phyloP scores from a whole-genome alignment of 2,329 filamentous ascomycete genomes.

The Apiospora pterosperma region DNA sequence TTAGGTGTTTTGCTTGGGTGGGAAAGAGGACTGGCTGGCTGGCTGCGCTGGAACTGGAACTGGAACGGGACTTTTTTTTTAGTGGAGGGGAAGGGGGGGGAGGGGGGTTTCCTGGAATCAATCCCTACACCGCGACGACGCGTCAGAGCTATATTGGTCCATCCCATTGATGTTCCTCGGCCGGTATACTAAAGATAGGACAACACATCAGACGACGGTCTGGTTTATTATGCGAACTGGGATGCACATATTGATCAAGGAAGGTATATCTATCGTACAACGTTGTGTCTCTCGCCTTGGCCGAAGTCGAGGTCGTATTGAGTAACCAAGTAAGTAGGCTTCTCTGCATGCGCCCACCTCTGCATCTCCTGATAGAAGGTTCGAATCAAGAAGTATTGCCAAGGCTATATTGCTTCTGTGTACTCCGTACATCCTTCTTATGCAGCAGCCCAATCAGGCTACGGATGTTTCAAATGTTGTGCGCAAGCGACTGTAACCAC shows the following conservation, averaged over 20 bases:
- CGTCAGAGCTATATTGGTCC: not conserved
- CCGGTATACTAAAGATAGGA: not conserved
- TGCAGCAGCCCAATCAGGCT: not conserved
- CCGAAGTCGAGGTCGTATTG: too few relatives aligned
- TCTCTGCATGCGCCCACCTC: not conserved
- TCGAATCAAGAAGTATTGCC: not conserved
- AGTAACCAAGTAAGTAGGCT: too few relatives aligned
- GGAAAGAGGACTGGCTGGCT: not conserved
- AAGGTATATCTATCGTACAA: too few relatives aligned
- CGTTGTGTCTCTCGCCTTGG: not conserved
- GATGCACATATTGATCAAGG: not conserved
- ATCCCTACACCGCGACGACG: not conserved
- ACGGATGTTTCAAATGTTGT: not conserved
- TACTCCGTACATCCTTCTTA: not conserved
- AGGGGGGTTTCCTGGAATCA: not conserved
- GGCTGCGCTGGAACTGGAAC: not conserved
- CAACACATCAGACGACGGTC: not conserved
- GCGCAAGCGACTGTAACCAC: not conserved
- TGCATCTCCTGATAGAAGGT: not conserved
- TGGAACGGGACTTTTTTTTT: not conserved
- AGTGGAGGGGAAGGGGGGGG: not conserved
- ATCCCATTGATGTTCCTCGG: not conserved
- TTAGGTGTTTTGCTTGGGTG: not conserved
- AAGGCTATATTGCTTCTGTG: not conserved
- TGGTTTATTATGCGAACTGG: not conserved